A percentile compares a stretch with the other conserved stretches of the same genome.
Evolutionary conservation across 331 rosid genomes (phyloP).

Genomic region (Erythrophleum ivorense): DNA sequence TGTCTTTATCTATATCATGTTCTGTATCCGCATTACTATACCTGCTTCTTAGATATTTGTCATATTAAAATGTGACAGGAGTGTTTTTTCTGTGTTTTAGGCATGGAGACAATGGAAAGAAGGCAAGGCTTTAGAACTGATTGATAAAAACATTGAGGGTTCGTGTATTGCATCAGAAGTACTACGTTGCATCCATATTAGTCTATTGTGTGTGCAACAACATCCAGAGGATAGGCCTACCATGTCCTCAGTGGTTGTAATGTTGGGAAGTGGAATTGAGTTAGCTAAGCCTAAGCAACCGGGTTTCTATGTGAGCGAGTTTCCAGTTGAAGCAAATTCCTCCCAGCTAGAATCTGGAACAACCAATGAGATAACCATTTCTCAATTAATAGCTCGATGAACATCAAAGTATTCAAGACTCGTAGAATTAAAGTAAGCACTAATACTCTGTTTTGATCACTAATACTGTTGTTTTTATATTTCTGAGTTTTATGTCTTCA

Average conservation of each 20-base stretch:
- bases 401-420: background rate
- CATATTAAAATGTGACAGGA: background rate
- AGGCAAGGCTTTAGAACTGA: background rate
- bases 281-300: background rate
- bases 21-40: too few species aligned
- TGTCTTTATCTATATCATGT: too few species aligned
- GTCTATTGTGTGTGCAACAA: background rate
- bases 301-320: background rate
- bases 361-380: background rate
- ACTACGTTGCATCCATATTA: background rate
- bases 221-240: background rate
- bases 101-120: slow-evolving; percentile 15
- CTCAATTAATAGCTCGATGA: background rate
- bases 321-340: background rate
- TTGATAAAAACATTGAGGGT: background rate
- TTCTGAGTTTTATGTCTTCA: too few species aligned
- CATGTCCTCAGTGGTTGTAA: background rate
- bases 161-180: slow-evolving; percentile 7
- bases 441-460: too few species aligned
- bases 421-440: background rate
- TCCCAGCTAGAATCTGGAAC: background rate
- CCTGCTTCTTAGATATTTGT: too few species aligned
- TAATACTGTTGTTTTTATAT: too few species aligned
- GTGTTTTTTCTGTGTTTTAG: background rate
- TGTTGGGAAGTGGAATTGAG: background rate